phyloP scores from a whole-genome alignment of 495 filamentous ascomycete genomes.

The Beverwykella pulmonaria region DNA sequence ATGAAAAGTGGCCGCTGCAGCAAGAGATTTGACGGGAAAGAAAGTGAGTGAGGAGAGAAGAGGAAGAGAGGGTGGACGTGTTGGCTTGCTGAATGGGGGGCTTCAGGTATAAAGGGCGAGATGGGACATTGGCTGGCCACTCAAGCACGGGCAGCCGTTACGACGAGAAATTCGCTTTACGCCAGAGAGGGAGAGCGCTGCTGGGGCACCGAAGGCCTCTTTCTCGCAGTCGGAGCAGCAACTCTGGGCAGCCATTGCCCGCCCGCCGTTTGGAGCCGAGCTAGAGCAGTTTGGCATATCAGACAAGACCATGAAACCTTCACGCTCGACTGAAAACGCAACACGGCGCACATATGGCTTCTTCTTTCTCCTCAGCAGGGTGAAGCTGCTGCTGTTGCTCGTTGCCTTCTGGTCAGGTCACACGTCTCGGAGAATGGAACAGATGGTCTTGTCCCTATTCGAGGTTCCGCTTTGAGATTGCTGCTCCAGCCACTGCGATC shows the following conservation, averaged over 20 bases:
- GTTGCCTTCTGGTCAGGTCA: not conserved
- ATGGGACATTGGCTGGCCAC: conserved; percentile 31
- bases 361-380: too few relatives aligned
- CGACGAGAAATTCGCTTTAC: conserved; percentile 24
- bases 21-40: not conserved
- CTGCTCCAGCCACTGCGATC: conserved; percentile 6
- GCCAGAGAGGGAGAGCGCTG: conserved; percentile 21
- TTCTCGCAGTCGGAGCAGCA: conserved; percentile 1
- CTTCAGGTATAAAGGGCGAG: conserved; percentile 28
- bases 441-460: conserved; percentile 7
- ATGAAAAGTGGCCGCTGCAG: not conserved
- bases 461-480: conserved; percentile 7
- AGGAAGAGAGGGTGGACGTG: conserved; percentile 18
- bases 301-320: not conserved
- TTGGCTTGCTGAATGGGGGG: not conserved
- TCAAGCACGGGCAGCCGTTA: conserved; percentile 31
- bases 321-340: not conserved
- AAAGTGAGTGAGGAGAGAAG: conserved; percentile 17
- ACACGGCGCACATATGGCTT: too few relatives aligned
- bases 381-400: not conserved
- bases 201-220: conserved; percentile 19
- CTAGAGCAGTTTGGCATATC: not conserved
- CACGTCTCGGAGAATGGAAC: conserved; percentile 15
- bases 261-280: not conserved
- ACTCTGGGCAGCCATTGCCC: not conserved